Percentiles rank a stretch among this genome's conserved stretches.
phyloP scores from a whole-genome alignment of 1,284 basidiomycete genomes.

The Sphagnurus paluster region DNA sequence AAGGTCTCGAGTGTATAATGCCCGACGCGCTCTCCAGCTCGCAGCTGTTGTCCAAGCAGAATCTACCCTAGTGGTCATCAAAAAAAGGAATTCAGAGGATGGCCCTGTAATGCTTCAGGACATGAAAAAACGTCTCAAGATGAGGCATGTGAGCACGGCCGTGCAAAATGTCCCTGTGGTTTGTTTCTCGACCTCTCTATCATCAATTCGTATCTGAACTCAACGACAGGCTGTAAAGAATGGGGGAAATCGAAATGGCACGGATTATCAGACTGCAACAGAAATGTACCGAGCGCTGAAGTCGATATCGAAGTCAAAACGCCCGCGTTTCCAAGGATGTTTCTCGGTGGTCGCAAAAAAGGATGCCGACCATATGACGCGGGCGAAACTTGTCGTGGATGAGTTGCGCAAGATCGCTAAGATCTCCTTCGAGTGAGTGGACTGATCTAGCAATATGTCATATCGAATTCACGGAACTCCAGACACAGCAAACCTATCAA shows the following conservation, averaged over 20 bases:
- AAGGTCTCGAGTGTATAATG: background rate
- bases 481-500: slow-evolving; percentile 1
- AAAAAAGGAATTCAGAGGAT: slow-evolving; percentile 11
- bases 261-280: slow-evolving; percentile 18
- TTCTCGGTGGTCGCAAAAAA: slow-evolving; percentile 20
- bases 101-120: background rate
- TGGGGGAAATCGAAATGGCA: background rate
- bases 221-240: background rate
- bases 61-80: background rate
- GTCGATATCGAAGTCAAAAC: background rate
- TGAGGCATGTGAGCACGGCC: background rate
- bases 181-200: background rate
- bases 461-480: background rate
- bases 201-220: background rate
- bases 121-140: slow-evolving; percentile 15
- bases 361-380: slow-evolving; percentile 10
- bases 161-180: background rate
- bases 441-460: background rate
- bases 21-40: background rate
- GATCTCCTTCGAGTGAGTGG: slow-evolving; percentile 18
- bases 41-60: background rate
- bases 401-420: slow-evolving; percentile 19
- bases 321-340: slow-evolving; percentile 14
- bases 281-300: slow-evolving; percentile 18
- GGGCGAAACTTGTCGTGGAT: slow-evolving; percentile 15